phyloP scores from a whole-genome alignment of 129 eudicot genomes.

The Helichrysum umbraculigerum region DNA sequence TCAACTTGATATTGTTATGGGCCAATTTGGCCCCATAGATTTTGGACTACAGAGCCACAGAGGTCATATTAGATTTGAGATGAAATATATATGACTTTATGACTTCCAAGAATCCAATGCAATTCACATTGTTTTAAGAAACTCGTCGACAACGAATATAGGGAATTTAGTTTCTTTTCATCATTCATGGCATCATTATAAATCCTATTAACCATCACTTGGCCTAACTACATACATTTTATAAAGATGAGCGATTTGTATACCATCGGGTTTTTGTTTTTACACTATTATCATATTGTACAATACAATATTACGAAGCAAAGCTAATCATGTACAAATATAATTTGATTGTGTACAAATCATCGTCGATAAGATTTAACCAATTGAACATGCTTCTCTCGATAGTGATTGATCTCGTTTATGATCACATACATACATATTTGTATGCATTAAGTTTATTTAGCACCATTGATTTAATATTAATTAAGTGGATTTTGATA shows the following conservation, averaged over 20 bases:
- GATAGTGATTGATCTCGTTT: not conserved
- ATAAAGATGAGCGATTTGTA: not conserved
- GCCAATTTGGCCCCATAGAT: not conserved
- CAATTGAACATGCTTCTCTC: slow-evolving; percentile 12
- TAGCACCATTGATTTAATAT: slow-evolving; percentile 1
- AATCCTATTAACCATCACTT: slow-evolving; percentile 7
- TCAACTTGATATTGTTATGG: not conserved
- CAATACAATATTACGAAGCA: no score
- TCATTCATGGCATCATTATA: not conserved
- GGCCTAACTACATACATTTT: slow-evolving; percentile 15
- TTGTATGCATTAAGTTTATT: not conserved
- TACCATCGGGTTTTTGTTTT: no score
- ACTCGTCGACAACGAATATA: not conserved
- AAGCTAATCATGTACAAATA: no score
- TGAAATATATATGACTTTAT: not conserved
- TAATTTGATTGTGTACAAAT: no score
- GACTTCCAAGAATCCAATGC: not conserved
- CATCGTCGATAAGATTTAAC: not conserved
- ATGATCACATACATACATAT: not conserved
- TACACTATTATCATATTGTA: no score
- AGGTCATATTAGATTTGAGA: not conserved
- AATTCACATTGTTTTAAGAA: slow-evolving; percentile 1
- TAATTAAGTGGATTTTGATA: slow-evolving; percentile 5
- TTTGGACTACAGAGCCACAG: not conserved
- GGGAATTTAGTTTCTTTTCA: not conserved